Percentiles rank a stretch among this genome's conserved stretches.
These are phyloP conservation scores for Linderina pennispora DNA, from an alignment of 192 early-diverging fungal species.

Conservation along the genomic window DNA sequence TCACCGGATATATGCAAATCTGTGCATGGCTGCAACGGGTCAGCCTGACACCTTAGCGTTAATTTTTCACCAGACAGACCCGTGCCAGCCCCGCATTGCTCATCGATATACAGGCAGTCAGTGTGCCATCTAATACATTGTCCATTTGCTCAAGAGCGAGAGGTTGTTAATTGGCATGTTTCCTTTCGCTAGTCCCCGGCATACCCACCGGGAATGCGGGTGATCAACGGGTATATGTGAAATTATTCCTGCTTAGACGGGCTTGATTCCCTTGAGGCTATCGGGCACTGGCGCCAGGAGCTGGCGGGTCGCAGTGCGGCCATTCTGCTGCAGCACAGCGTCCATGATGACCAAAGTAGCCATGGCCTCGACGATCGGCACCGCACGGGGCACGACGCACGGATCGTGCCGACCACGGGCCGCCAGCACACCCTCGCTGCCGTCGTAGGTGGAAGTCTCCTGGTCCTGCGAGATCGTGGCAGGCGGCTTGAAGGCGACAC, in stretches of 20 bases:
- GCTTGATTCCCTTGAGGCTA: constrained; percentile 42
- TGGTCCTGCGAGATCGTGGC: constrained; percentile 95
- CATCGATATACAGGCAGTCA: too few species aligned
- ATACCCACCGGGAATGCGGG: too few species aligned
- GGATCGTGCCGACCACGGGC: constrained; percentile 97
- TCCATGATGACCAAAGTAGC: constrained; percentile 92
- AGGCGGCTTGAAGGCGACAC: constrained; percentile 95
- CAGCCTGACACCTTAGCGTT: too few species aligned
- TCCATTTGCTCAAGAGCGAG: too few species aligned
- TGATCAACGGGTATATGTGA: too few species aligned
- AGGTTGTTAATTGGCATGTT: too few species aligned
- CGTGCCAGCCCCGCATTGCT: too few species aligned
- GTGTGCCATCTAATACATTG: too few species aligned
- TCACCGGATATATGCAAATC: too few species aligned
- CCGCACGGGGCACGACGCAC: constrained; percentile 92
- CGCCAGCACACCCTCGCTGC: constrained; percentile 70
- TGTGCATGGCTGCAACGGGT: too few species aligned
- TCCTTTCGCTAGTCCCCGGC: too few species aligned
- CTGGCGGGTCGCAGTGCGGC: constrained; percentile 17
- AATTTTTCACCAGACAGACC: too few species aligned
- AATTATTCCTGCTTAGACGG: constrained; percentile 23
- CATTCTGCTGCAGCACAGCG: constrained; percentile 47
- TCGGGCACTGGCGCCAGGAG: constrained; percentile 29
- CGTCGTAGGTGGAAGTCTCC: constrained; percentile 80
- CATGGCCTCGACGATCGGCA: constrained; percentile 98